Percentiles rank a stretch among this genome's conserved stretches.
Conservation (phyloP, 371 early-diverging fungal species). For the Mucor piriformis region DNA sequence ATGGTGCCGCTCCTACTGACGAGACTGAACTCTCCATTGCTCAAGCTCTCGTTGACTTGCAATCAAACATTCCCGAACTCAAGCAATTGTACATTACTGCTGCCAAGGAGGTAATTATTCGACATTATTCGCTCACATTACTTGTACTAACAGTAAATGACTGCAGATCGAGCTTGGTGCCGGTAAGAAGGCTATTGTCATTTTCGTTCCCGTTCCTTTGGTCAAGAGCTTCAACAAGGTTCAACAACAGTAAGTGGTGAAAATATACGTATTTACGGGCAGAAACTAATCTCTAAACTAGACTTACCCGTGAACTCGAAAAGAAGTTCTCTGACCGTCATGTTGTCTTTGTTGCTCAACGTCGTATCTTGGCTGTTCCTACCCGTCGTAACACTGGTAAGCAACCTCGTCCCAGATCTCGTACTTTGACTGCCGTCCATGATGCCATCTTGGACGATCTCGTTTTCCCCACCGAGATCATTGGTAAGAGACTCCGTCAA, state of each 20-base stretch:
- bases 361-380: slow-evolving; percentile 93
- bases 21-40: slow-evolving; percentile 92
- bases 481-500: slow-evolving; percentile 96
- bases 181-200: slow-evolving; percentile 92
- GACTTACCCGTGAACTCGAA: slow-evolving; percentile 95
- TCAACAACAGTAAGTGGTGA: slow-evolving; percentile 73
- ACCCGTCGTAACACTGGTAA: slow-evolving; percentile 81
- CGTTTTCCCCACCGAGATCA: slow-evolving; percentile 97
- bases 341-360: slow-evolving; percentile 93
- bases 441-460: slow-evolving; percentile 94
- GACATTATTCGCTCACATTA: too few relatives aligned
- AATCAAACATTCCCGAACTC: slow-evolving; percentile 89
- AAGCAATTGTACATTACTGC: slow-evolving; percentile 86
- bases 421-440: slow-evolving; percentile 95
- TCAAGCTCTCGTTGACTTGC: slow-evolving; percentile 92
- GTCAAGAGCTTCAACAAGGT: slow-evolving; percentile 93
- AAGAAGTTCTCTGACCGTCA: slow-evolving; percentile 99
- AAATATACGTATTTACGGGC: neutral
- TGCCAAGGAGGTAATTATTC: slow-evolving; percentile 86
- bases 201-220: slow-evolving; percentile 94
- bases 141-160: too few relatives aligned
- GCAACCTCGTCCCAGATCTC: slow-evolving; percentile 93
- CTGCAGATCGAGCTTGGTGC: slow-evolving; percentile 83
- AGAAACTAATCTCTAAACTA: slow-evolving; percentile 1
- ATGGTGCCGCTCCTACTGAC: slow-evolving; percentile 70